Evolutionary conservation across 192 early-diverging fungal species (phyloP).

Genomic region (Radiomyces spectabilis): DNA sequence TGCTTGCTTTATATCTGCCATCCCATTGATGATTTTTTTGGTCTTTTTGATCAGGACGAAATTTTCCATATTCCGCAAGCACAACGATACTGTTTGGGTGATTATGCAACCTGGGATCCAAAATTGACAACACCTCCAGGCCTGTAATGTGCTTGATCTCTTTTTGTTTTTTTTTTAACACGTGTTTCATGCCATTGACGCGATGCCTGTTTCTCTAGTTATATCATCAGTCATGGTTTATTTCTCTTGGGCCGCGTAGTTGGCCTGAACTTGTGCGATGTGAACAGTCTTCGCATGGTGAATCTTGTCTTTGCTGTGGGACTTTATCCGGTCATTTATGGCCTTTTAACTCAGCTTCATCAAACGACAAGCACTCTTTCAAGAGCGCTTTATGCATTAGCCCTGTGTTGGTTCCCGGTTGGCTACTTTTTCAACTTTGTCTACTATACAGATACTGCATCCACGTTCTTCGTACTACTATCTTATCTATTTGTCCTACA

Average conservation of each 20-base stretch:
- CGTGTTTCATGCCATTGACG: not conserved
- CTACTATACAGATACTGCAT: constrained; percentile 91
- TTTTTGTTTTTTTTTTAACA: not conserved
- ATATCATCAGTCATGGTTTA: constrained; percentile 16
- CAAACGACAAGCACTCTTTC: constrained; percentile 9
- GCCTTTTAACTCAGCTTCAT: constrained; percentile 33
- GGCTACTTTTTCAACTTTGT: constrained; percentile 79
- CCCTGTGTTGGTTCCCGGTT: constrained; percentile 67
- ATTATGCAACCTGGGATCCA: constrained; percentile 74
- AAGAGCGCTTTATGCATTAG: constrained; percentile 25
- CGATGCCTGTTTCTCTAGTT: constrained; percentile 2
- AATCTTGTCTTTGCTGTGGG: constrained; percentile 61
- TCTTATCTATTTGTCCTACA: constrained; percentile 50
- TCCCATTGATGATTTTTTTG: not conserved
- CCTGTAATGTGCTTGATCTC: constrained; percentile 61
- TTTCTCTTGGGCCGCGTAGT: not conserved
- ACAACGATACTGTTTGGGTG: constrained; percentile 70
- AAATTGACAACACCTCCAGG: constrained; percentile 98
- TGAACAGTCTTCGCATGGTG: constrained; percentile 41
- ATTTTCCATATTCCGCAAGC: constrained; percentile 91
- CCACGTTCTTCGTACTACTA: constrained; percentile 71
- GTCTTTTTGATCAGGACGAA: constrained; percentile 80
- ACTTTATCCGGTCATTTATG: constrained; percentile 38
- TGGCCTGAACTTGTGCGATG: constrained; percentile 9
- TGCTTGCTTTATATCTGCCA: not conserved